These are phyloP conservation scores for Strigomonas galati DNA, from an alignment of 208 protist genomes.

Conservation along the genomic window DNA sequence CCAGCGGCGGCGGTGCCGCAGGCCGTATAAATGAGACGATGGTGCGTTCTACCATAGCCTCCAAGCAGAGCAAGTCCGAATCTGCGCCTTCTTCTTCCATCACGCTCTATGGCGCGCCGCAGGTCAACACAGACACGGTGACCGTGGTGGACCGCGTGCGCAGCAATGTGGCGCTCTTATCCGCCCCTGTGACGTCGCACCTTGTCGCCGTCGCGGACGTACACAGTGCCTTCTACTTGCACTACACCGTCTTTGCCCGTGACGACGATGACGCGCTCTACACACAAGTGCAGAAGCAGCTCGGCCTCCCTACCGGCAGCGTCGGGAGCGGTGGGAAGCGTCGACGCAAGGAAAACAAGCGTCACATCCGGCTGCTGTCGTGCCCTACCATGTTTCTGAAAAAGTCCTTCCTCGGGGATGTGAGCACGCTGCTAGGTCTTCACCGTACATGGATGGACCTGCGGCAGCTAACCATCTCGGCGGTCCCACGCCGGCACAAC, in stretches of 20 bases:
- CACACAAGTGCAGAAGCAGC: background rate
- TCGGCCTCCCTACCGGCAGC: background rate
- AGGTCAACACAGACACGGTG: background rate
- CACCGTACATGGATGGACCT: background rate
- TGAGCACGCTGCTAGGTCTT: background rate
- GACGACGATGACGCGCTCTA: background rate
- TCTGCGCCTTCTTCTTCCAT: background rate
- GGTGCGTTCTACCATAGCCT: background rate
- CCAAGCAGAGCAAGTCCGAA: too few species aligned
- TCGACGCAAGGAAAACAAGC: background rate
- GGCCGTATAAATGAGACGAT: background rate
- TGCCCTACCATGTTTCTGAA: background rate
- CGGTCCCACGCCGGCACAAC: background rate
- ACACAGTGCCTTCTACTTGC: background rate
- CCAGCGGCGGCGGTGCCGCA: too few species aligned
- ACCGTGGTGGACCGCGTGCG: background rate
- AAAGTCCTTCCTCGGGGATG: background rate
- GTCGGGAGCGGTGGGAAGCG: background rate
- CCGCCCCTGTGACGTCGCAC: background rate
- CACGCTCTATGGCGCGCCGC: background rate
- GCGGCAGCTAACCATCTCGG: background rate
- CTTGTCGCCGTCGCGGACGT: background rate
- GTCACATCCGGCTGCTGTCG: background rate
- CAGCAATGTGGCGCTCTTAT: background rate
- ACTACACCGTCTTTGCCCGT: background rate